Evolutionary conservation across 108 stramenopile genomes (phyloP).

Genomic region (Tribonema minus): DNA sequence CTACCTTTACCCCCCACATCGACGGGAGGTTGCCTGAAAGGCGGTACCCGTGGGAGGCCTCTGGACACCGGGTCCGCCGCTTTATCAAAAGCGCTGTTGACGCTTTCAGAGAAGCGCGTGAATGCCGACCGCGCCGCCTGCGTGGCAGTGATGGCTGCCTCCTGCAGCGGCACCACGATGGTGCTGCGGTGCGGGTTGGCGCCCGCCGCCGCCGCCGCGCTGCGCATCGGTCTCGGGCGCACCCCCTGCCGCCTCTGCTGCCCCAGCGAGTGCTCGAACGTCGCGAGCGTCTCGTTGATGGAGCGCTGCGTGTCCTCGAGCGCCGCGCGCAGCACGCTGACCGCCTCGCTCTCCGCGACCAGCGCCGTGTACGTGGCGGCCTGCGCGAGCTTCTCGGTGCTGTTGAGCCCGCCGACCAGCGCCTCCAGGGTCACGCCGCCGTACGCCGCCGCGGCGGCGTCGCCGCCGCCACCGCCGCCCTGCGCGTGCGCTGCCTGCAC

Average conservation of each 20-base stretch:
- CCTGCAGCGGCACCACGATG: background rate
- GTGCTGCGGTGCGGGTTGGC: background rate
- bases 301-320: background rate
- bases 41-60: background rate
- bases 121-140: background rate
- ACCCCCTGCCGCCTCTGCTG: background rate
- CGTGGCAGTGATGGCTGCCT: background rate
- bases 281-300: background rate
- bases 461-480: background rate
- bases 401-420: background rate
- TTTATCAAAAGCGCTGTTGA: background rate
- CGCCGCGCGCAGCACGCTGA: background rate
- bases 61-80: background rate
- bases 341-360: background rate
- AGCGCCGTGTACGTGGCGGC: background rate
- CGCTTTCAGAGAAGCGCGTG: background rate
- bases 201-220: background rate
- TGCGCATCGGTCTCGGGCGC: background rate
- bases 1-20: background rate
- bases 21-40: background rate
- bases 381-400: background rate
- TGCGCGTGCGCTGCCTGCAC: background rate
- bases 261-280: background rate
- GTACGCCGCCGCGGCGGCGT: background rate
- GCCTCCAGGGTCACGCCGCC: background rate